Evolutionary conservation across 106 monocot genomes (phyloP).

Genomic region (Dioscorea zingiberensis): DNA sequence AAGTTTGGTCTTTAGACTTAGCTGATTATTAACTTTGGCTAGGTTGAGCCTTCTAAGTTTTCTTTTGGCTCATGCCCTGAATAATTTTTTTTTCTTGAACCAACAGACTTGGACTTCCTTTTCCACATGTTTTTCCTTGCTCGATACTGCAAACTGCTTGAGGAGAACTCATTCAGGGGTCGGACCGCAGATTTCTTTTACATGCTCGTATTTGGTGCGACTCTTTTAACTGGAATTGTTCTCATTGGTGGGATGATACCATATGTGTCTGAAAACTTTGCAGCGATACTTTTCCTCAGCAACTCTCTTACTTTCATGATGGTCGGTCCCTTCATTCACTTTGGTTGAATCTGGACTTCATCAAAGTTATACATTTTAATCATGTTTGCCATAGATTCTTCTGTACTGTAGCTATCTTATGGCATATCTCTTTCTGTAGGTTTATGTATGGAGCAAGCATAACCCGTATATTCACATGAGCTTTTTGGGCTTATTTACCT

Average conservation of each 20-base stretch:
- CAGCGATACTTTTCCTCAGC: slow-evolving; percentile 87
- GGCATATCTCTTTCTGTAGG: slow-evolving; percentile 25
- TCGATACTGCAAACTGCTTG: slow-evolving; percentile 94
- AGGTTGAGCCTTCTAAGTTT: neutral
- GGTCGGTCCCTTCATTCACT: slow-evolving; percentile 31
- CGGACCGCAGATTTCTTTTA: slow-evolving; percentile 95
- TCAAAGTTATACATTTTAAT: too few relatives aligned
- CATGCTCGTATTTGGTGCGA: slow-evolving; percentile 97
- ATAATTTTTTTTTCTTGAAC: slow-evolving; percentile 6
- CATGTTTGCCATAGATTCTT: too few relatives aligned
- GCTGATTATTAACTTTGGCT: too few relatives aligned
- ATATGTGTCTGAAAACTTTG: slow-evolving; percentile 75
- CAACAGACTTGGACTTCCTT: slow-evolving; percentile 88
- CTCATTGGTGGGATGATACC: slow-evolving; percentile 96
- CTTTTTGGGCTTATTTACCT: slow-evolving; percentile 93
- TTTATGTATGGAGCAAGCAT: slow-evolving; percentile 99
- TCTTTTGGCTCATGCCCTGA: neutral
- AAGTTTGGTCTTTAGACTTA: too few relatives aligned
- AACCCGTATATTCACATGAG: slow-evolving; percentile 95
- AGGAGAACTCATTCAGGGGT: slow-evolving; percentile 99
- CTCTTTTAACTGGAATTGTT: slow-evolving; percentile 77
- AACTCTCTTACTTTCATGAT: slow-evolving; percentile 99
- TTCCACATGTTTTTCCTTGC: slow-evolving; percentile 99
- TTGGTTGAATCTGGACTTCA: too few relatives aligned
- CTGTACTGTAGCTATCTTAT: too few relatives aligned